Percentiles rank a stretch among this genome's conserved stretches.
These are phyloP conservation scores for Scheffersomyces coipomensis DNA, from an alignment of 805 yeast species.

Conservation along the genomic window DNA sequence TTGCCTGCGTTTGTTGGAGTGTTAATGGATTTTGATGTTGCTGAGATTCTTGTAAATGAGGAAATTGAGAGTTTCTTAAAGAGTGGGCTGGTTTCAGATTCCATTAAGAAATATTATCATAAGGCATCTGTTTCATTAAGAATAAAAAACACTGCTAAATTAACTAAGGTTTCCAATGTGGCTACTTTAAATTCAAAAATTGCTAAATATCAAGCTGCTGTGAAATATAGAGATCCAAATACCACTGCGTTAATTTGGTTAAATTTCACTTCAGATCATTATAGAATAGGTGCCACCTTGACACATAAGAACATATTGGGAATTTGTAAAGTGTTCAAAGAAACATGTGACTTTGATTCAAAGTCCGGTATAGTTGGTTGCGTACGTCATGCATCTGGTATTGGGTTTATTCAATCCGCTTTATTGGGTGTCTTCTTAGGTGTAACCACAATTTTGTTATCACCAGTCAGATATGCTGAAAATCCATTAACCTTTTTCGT, in stretches of 20 bases:
- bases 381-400: slow-evolving; percentile 77
- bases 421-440: slow-evolving; percentile 85
- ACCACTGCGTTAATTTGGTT: slow-evolving; percentile 63
- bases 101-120: slow-evolving; percentile 48
- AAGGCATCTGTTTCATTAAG: slow-evolving; percentile 43
- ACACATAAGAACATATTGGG: slow-evolving; percentile 68
- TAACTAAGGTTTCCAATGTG: slow-evolving; percentile 38
- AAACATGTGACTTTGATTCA: slow-evolving; percentile 81
- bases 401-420: slow-evolving; percentile 87
- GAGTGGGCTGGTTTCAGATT: slow-evolving; percentile 61
- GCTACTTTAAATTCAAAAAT: slow-evolving; percentile 45
- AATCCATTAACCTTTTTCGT: slow-evolving; percentile 72
- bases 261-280: slow-evolving; percentile 69
- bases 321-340: slow-evolving; percentile 85
- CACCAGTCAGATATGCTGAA: slow-evolving; percentile 73
- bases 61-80: slow-evolving; percentile 72
- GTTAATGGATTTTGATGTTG: slow-evolving; percentile 67
- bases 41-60: slow-evolving; percentile 71
- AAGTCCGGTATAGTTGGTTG: slow-evolving; percentile 78
- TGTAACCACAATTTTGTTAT: slow-evolving; percentile 74
- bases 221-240: slow-evolving; percentile 36
- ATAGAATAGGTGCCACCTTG: slow-evolving; percentile 54
- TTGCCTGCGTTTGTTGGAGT: slow-evolving; percentile 62
- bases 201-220: slow-evolving; percentile 40
- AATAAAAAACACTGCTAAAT: slow-evolving; percentile 65